These are phyloP conservation scores for Metschnikowia hibisci DNA, from an alignment of 805 yeast genomes.

Conservation along the genomic window DNA sequence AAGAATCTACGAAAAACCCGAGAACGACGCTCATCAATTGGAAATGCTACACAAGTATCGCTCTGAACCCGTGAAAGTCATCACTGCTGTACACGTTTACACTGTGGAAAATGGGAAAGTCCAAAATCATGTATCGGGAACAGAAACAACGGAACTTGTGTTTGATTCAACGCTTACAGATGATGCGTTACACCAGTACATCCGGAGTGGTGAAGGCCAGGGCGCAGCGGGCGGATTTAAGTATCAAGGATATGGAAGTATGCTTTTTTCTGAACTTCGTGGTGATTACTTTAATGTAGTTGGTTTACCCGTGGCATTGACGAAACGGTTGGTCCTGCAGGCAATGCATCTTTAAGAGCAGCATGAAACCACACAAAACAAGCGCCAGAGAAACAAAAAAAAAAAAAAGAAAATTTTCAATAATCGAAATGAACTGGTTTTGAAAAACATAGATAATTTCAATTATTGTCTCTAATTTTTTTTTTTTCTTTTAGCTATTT, in stretches of 20 bases:
- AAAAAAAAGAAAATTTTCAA: too few species aligned
- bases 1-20: constrained; percentile 75
- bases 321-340: constrained; percentile 1
- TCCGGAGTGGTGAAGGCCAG: constrained; percentile 66
- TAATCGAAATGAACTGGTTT: too few species aligned
- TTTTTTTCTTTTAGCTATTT: too few species aligned
- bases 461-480: too few species aligned
- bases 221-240: constrained; percentile 92
- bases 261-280: constrained; percentile 54
- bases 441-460: too few species aligned
- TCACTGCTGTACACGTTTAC: constrained; percentile 32
- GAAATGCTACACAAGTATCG: constrained; percentile 28
- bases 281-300: constrained; percentile 89
- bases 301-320: constrained; percentile 63
- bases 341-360: background rate
- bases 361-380: background rate
- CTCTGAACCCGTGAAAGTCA: constrained; percentile 24
- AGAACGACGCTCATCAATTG: constrained; percentile 24
- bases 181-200: constrained; percentile 58
- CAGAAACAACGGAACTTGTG: constrained; percentile 43
- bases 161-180: constrained; percentile 47
- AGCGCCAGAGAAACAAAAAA: too few species aligned
- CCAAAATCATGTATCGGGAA: constrained; percentile 1
- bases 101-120: constrained; percentile 11
- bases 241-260: constrained; percentile 70